A percentile compares a stretch with the other conserved stretches of the same genome.
Conservation (phyloP, 139 green algal genomes). For the Trebouxia sp. region DNA sequence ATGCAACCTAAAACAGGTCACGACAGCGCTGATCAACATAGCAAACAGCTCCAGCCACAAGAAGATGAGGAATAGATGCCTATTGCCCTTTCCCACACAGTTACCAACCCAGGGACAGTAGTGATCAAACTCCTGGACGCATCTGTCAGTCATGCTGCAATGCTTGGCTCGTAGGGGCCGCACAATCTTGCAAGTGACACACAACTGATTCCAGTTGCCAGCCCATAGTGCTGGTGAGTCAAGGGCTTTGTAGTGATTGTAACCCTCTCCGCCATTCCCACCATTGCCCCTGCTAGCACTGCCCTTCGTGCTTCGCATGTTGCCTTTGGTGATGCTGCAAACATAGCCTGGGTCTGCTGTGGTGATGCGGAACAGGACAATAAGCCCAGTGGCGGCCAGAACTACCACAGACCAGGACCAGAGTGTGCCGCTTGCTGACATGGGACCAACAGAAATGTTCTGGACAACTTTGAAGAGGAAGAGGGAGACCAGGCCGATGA, state of each 20-base stretch:
- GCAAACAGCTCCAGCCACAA: conserved; percentile 83
- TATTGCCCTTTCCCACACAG: conserved; percentile 75
- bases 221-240: conserved; percentile 85
- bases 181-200: conserved; percentile 91
- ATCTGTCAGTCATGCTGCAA: conserved; percentile 83
- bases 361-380: conserved; percentile 79
- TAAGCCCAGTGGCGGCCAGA: conserved; percentile 54
- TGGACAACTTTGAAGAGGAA: conserved; percentile 64
- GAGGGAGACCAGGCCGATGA: conserved; percentile 68
- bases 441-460: conserved; percentile 25
- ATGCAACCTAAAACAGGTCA: conserved; percentile 58
- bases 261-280: background rate
- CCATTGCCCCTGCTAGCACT: background rate
- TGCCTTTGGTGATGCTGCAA: background rate
- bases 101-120: conserved; percentile 95
- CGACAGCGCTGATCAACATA: conserved; percentile 51
- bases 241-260: conserved; percentile 47
- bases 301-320: background rate
- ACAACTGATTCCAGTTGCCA: conserved; percentile 89
- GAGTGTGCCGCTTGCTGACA: background rate
- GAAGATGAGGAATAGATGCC: conserved; percentile 84
- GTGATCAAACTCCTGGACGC: conserved; percentile 95
- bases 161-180: conserved; percentile 92
- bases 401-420: conserved; percentile 47
- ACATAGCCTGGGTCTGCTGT: conserved; percentile 81